These are phyloP conservation scores for Carex parvula DNA, from an alignment of 176 grass and related monocot species.

Conservation along the genomic window DNA sequence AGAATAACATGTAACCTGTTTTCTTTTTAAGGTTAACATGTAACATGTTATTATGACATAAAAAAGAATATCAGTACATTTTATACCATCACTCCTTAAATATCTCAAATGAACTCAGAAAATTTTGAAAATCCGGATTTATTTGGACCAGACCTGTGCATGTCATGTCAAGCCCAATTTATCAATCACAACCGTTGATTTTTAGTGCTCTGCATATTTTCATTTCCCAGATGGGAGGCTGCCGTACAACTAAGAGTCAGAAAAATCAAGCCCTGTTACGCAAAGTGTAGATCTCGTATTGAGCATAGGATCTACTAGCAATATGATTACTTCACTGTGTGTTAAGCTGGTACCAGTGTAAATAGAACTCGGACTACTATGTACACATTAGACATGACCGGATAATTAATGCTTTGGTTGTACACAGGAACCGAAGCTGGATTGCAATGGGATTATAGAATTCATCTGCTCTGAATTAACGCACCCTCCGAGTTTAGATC, in stretches of 20 bases:
- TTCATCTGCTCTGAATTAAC: too few species aligned
- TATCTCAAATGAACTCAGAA: background rate
- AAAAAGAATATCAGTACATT: too few species aligned
- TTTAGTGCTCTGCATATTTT: background rate
- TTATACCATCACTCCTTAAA: background rate
- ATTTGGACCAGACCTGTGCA: background rate
- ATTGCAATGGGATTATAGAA: too few species aligned
- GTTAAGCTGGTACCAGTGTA: background rate
- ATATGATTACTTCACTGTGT: background rate
- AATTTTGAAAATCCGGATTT: background rate
- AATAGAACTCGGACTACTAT: background rate
- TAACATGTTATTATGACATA: background rate
- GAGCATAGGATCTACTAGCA: background rate
- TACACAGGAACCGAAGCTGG: background rate
- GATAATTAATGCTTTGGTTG: background rate
- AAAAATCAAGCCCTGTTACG: background rate
- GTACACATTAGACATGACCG: too few species aligned
- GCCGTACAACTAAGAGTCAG: background rate
- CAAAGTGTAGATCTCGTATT: conserved; percentile 8
- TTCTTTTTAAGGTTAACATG: too few species aligned
- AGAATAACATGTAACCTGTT: too few species aligned
- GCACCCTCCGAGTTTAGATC: too few species aligned
- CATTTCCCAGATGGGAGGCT: background rate
- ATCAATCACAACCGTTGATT: background rate
- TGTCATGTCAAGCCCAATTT: background rate